Evolutionary conservation across 148 eudicot species (phyloP).

Genomic region (Dysphania ambrosioides): DNA sequence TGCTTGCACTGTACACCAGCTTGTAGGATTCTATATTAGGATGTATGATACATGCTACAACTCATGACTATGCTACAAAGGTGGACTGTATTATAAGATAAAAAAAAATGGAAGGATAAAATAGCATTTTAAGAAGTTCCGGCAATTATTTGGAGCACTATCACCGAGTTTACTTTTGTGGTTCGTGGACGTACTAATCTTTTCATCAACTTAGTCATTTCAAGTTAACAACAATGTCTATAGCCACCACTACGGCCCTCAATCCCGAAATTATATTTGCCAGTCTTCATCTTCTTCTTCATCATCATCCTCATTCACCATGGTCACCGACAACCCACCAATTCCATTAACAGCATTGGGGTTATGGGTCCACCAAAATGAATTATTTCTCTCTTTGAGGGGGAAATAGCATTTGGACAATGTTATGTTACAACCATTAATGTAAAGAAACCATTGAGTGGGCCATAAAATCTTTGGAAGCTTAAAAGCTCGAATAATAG

Average conservation of each 20-base stretch:
- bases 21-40: not conserved
- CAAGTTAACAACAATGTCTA: not conserved
- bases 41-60: not conserved
- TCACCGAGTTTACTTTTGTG: no score
- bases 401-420: not conserved
- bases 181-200: no score
- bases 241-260: not conserved
- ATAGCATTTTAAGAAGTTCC: no score
- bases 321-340: not conserved
- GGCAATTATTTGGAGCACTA: no score
- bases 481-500: not conserved
- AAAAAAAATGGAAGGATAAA: no score
- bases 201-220: no score
- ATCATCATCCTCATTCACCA: not conserved
- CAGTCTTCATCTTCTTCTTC: not conserved
- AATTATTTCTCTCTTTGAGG: not conserved
- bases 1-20: no score
- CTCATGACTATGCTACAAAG: not conserved
- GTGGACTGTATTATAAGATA: no score
- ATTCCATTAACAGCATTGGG: not conserved
- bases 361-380: not conserved
- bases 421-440: not conserved
- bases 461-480: not conserved
- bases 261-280: not conserved
- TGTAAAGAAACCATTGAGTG: not conserved